Evolutionary conservation across 805 yeast species (phyloP).

Genomic region (Nakazawaea populi): DNA sequence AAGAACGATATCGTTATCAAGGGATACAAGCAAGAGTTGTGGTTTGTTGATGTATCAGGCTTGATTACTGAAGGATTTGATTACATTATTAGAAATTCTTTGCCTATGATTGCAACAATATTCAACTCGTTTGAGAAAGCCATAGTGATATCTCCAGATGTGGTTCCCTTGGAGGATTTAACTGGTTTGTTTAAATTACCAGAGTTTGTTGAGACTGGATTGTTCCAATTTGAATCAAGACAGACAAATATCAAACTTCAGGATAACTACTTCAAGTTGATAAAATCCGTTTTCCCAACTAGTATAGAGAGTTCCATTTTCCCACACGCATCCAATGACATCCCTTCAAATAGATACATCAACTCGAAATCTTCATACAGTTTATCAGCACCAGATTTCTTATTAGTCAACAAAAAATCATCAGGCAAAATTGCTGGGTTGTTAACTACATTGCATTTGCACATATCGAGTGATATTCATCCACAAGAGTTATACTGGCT

Average conservation of each 20-base stretch:
- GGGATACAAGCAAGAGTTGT: conserved; percentile 20
- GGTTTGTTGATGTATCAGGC: conserved; percentile 27
- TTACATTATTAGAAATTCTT: conserved; percentile 19
- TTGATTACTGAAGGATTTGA: conserved; percentile 18
- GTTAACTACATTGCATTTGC: conserved; percentile 35
- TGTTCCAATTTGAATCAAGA: conserved; percentile 45
- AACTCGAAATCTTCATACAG: conserved; percentile 35
- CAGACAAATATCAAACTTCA: conserved; percentile 20
- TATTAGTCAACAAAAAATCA: conserved; percentile 34
- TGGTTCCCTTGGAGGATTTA: conserved; percentile 32
- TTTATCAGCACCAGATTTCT: conserved; percentile 43
- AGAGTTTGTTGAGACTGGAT: conserved; percentile 29
- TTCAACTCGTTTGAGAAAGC: conserved; percentile 54
- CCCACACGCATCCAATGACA: conserved; percentile 15
- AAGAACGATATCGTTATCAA: not conserved
- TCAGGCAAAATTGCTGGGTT: conserved; percentile 41
- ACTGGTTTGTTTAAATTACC: conserved; percentile 26
- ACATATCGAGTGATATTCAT: conserved; percentile 46
- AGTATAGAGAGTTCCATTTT: conserved; percentile 33
- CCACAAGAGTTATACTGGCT: conserved; percentile 77
- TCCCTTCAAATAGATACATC: conserved; percentile 27
- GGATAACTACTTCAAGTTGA: conserved; percentile 30
- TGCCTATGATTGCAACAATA: conserved; percentile 46
- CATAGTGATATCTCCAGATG: conserved; percentile 48
- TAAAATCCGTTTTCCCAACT: conserved; percentile 40